Base-by-base conservation (phyloP, 495 filamentous ascomycete species). In the Penicillium arizonense region DNA sequence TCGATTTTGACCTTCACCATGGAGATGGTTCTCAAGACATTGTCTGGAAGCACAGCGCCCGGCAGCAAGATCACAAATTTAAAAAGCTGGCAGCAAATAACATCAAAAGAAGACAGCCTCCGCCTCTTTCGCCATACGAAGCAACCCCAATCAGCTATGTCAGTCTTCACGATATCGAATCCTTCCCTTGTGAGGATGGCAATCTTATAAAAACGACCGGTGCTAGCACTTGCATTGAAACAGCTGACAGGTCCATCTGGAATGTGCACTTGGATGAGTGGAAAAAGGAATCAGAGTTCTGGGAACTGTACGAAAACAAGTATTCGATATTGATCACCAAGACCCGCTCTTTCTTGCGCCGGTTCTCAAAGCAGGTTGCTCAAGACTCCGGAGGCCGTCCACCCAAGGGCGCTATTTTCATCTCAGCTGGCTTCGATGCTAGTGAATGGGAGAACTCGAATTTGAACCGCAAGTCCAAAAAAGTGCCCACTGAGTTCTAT, bases 1-100 rank as follows among this genome's bases (percentile, higher is more conserved):
- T 98, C 57, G 94, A 98, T 68, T 96, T 97, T 62, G 94, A 98
- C 67, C 74, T 98, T 5, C 94, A 98, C 56, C 94, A 98, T 68
- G 94, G 94, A 8, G 94, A 98, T 62, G 94, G 94, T 20, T 96
- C 90, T 5, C 94, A 98, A 69, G 80, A 89, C 0, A 96, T 98
- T 55, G 80, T 92, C 1, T 97, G 28, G 28, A 30, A 30, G 5
- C 28, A 30, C 28, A 8, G 28, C 28, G 9, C 28, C 28, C 28
- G 28, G 28, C 28, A 30, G 28, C 28, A 91, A 89, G 79, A 83
- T 8, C 89, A 91, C 48, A 97, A 97, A 61, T 76, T 78, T 34
- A 78, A 85, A 57, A 74, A 80, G 42, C 54, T 65, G 16, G 71
- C 68, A 32, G 61, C 82, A 59, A 89, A 88, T 9, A 7, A 30